Base-by-base conservation (phyloP, 768 basidiomycete genomes). In the Auriscalpium orientale region DNA sequence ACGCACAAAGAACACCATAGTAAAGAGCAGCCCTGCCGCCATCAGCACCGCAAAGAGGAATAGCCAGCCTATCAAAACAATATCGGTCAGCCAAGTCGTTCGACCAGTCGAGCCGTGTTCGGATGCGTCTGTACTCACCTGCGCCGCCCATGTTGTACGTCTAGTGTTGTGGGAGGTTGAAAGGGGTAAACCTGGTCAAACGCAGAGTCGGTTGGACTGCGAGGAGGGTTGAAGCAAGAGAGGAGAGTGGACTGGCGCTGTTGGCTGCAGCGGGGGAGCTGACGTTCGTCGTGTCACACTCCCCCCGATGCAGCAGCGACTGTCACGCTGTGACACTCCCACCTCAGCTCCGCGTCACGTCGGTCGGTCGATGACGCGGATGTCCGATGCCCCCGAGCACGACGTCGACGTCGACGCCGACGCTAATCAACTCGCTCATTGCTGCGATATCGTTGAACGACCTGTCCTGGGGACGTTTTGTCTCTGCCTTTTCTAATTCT, bases 1-100 rank as follows among this genome's bases (percentile, higher is more conserved):
- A 87, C 92, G 72, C 66, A 98, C 95, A 74, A 97, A 99, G 80
- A 98, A 99, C 69, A 99, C 97, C 89, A 94, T 94, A 64, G 94
- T 97, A 77, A 99, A 99, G 58, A 99, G 77, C 57, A 98, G 78
- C 36, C 87, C 93, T 18, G 95, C 95, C 63, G 94, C 89, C 84
- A 92, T 85, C 54, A 98, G 85, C 70, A 98, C 95, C 68, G 92
- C 83, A 70, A 98, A 94, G 64, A 98, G 82, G 77, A 97, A 99
- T 61, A 99, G 74, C 95, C 95, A 98, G 69, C 91, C 94, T 95
- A 55, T 21, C 37, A 15, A 33, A 13, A 49, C 13, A 43, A 13
- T 18, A 8, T 15, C 40, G 40, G 40, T 43, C 18, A 43, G 40
- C 40, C 40, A 43, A 18, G 40, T 43, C 15, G 15, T 13, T 43